These are phyloP conservation scores for Carnegiea gigantea DNA, from an alignment of 179 eudicot genomes.

Conservation along the genomic window DNA sequence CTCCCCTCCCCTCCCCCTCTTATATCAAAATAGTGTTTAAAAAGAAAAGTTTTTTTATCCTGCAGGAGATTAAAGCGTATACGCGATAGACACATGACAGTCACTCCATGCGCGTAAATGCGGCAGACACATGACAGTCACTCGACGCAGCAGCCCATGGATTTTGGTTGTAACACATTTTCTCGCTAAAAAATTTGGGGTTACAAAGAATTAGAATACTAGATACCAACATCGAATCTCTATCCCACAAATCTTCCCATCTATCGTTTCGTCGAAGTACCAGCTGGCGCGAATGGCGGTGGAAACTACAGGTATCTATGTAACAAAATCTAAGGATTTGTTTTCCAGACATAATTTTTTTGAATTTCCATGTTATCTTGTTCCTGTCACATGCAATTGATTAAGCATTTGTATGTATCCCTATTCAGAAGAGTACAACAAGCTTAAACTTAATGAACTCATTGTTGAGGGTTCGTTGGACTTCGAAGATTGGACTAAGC, in stretches of 20 bases:
- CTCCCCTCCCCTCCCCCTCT: too few relatives aligned
- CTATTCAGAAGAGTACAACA: slow-evolving; percentile 39
- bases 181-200: too few relatives aligned
- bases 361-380: background rate
- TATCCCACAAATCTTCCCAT: background rate
- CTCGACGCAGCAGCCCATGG: too few relatives aligned
- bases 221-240: background rate
- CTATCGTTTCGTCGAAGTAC: background rate
- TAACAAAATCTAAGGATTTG: background rate
- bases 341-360: too few relatives aligned
- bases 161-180: too few relatives aligned
- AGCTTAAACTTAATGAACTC: slow-evolving; percentile 36
- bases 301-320: background rate
- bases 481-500: slow-evolving; percentile 56
- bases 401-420: background rate
- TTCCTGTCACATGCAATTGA: background rate
- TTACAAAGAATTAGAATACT: background rate
- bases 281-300: background rate
- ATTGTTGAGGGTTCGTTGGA: slow-evolving; percentile 43
- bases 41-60: too few relatives aligned
- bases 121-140: too few relatives aligned
- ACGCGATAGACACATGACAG: too few relatives aligned
- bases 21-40: too few relatives aligned
- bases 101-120: too few relatives aligned
- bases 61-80: too few relatives aligned